These are phyloP conservation scores for Leersia perrieri DNA, from an alignment of 176 grass and related monocot genomes.

Conservation along the genomic window DNA sequence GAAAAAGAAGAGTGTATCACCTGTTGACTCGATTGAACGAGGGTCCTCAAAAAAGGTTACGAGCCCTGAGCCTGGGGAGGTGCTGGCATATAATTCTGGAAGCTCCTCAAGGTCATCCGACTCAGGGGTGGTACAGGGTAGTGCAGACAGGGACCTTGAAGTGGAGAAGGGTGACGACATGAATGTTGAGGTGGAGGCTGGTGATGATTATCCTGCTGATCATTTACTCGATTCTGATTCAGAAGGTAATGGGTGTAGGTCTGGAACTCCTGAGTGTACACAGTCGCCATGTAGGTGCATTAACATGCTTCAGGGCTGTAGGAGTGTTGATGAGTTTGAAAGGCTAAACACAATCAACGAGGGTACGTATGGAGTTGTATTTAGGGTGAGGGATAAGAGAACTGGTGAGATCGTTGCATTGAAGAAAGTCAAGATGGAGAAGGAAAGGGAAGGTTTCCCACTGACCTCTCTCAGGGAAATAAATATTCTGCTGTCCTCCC, in stretches of 20 bases:
- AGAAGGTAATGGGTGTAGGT: constrained; percentile 32
- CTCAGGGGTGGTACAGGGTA: constrained; percentile 37
- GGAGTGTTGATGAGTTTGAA: constrained; percentile 91
- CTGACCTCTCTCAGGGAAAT: constrained; percentile 92
- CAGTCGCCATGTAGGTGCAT: constrained; percentile 49
- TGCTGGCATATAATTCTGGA: constrained; percentile 36
- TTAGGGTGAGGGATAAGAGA: constrained; percentile 86
- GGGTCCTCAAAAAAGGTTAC: constrained; percentile 29
- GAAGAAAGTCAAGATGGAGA: constrained; percentile 98
- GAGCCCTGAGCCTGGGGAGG: constrained; percentile 51
- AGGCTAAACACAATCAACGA: constrained; percentile 91
- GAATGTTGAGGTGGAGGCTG: constrained; percentile 38
- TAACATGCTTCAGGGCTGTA: constrained; percentile 90
- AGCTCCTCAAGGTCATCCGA: constrained; percentile 42
- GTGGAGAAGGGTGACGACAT: constrained; percentile 28
- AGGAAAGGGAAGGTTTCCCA: constrained; percentile 79
- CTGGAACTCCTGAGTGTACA: constrained; percentile 42
- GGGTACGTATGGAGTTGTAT: constrained; percentile 94
- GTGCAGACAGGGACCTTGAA: constrained; percentile 31
- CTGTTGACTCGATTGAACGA: constrained; percentile 19
- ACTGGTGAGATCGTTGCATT: constrained; percentile 86
- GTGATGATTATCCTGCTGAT: constrained; percentile 24
- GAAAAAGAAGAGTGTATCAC: constrained; percentile 46
- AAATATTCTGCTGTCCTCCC: constrained; percentile 88
- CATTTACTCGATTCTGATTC: constrained; percentile 10